Base-by-base conservation (phyloP, 177 flowering plant genomes). In the Vitis hybrid region DNA sequence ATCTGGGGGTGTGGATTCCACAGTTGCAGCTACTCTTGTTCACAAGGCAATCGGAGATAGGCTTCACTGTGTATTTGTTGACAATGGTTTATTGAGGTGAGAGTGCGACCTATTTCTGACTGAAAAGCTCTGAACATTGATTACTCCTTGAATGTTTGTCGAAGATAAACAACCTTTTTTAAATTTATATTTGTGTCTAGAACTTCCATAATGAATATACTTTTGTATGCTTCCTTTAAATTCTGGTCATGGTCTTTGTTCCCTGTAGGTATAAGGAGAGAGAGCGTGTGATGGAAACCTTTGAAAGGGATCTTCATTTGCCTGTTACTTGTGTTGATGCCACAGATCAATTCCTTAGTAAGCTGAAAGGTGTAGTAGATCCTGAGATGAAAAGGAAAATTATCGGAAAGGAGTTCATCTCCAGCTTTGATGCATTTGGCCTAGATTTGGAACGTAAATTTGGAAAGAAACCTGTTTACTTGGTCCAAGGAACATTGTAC, bases 1-100 rank as follows among this genome's bases (percentile, higher is more conserved):
- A 66, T 96, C 98, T 12, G 99, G 99, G 9, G 99, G 98, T 63
- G 98, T 96, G 23, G 98, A 96, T 84, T 96, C 99, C 30, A 84
- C 99, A 1, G 99, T 96, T 75, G 97, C 98, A 12, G 99, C 98
- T 11, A 92, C 98, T 17, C 88, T 96, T 70, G 97, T 96, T 76
- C 97, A 96, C 64, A 89, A 82, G 79, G 99, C 98, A 48, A 93
- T 96, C 68, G 98, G 98, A 49, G 94, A 93, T 8, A 85, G 97
- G 79, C 98, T 96, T 69, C 99, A 91, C 66, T 95, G 99, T 79
- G 78, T 90, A 75, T 93, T 95, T 83, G 98, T 95, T 62, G 99
- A 93, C 83, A 95, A 95, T 79, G 99, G 99, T 30, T 77, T 95
- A 64, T 72, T 95, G 76, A 91, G 99, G 99, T 89, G 59, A 78